Conservation (phyloP, 306 rosid genomes). For the Datisca glomerata region DNA sequence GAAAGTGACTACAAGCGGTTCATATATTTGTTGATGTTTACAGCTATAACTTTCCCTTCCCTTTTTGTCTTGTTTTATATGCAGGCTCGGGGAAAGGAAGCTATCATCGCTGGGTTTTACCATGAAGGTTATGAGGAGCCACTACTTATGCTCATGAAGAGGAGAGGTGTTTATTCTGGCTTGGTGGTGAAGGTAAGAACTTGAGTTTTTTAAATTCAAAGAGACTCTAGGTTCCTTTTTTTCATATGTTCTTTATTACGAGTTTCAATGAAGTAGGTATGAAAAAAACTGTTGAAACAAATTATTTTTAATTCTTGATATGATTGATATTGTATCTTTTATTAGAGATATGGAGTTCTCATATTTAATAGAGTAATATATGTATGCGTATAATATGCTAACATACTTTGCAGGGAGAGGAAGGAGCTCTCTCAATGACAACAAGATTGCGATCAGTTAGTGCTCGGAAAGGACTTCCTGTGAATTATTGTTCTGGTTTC, state of each 20-base stretch:
- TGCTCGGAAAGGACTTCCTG: conserved; percentile 66
- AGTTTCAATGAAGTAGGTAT: neutral
- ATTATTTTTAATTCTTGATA: too few species aligned
- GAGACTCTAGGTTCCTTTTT: conserved; percentile 7
- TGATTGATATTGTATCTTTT: neutral
- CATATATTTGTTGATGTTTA: too few species aligned
- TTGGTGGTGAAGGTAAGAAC: conserved; percentile 82
- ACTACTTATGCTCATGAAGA: conserved; percentile 92
- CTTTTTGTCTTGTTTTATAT: too few species aligned
- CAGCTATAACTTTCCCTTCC: too few species aligned
- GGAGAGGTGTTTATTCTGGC: conserved; percentile 93
- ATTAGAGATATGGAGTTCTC: neutral
- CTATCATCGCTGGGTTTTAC: conserved; percentile 88
- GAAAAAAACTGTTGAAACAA: neutral
- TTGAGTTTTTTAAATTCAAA: conserved; percentile 9
- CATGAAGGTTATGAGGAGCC: conserved; percentile 90
- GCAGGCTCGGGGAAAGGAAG: conserved; percentile 92
- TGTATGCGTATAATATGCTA: conserved; percentile 2
- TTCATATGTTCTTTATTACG: neutral
- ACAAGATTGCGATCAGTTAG: conserved; percentile 59
- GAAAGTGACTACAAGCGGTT: too few species aligned
- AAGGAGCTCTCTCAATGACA: conserved; percentile 96
- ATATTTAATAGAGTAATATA: neutral
- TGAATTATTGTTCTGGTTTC: conserved; percentile 91
- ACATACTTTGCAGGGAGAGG: conserved; percentile 66